Percentiles rank a stretch among this genome's conserved stretches.
Evolutionary conservation across 2,329 filamentous ascomycete species (phyloP).

Genomic region (Niveomyces coronatus): DNA sequence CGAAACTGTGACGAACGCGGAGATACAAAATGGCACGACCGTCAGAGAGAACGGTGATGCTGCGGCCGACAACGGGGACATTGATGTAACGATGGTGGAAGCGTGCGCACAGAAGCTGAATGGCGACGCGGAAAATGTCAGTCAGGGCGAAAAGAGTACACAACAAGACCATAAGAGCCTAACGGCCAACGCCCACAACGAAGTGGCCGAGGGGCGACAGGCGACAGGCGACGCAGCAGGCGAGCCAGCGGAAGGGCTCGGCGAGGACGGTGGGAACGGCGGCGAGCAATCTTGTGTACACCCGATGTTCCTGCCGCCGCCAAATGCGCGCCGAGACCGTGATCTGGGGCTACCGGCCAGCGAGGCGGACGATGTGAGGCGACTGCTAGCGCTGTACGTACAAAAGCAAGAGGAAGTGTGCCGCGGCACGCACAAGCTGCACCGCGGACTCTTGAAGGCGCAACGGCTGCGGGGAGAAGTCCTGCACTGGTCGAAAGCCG

Average conservation of each 20-base stretch:
- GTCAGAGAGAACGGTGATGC: constrained; percentile 9
- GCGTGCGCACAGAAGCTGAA: constrained; percentile 12
- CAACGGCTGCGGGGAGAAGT: constrained; percentile 63
- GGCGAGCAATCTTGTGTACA: constrained; percentile 50
- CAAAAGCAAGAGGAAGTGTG: constrained; percentile 82
- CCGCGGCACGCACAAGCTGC: constrained; percentile 56
- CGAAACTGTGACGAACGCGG: constrained; percentile 6
- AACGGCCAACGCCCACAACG: too few species aligned
- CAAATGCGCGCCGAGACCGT: constrained; percentile 51
- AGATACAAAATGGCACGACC: constrained; percentile 11
- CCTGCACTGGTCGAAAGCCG: constrained; percentile 65
- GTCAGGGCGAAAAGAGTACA: too few species aligned
- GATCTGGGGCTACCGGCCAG: constrained; percentile 60
- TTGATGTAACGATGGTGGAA: constrained; percentile 24
- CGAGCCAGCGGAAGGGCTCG: neutral
- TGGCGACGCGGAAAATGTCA: constrained; percentile 8
- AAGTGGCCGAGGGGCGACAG: too few species aligned
- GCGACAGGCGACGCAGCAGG: too few species aligned
- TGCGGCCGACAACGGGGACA: constrained; percentile 15
- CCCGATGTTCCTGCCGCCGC: constrained; percentile 61
- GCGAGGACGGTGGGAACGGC: constrained; percentile 1
- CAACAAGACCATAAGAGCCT: too few species aligned
- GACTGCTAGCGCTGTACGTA: constrained; percentile 63
- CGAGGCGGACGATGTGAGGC: constrained; percentile 70
- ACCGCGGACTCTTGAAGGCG: constrained; percentile 60